Conservation (phyloP, 495 filamentous ascomycete genomes). For the Xylaria grammica region DNA sequence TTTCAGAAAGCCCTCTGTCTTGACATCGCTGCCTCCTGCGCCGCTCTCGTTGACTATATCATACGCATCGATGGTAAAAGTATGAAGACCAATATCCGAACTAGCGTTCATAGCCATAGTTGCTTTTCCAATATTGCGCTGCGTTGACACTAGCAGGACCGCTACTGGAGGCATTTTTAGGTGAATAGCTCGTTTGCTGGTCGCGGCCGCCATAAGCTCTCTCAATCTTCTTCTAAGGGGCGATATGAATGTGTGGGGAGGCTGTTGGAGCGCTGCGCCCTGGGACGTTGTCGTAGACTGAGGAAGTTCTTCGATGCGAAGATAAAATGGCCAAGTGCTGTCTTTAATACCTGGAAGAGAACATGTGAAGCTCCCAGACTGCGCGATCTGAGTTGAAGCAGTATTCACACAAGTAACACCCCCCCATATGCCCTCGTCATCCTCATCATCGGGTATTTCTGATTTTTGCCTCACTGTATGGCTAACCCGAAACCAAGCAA, state of each 20-base stretch:
- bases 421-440: slow-evolving; percentile 74
- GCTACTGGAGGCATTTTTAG: slow-evolving; percentile 86
- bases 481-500: slow-evolving; percentile 89
- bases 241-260: slow-evolving; percentile 58
- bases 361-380: slow-evolving; percentile 81
- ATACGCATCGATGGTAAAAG: slow-evolving; percentile 87
- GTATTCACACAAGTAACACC: slow-evolving; percentile 84
- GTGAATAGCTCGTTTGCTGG: slow-evolving; percentile 83
- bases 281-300: slow-evolving; percentile 41
- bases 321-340: slow-evolving; percentile 85
- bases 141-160: slow-evolving; percentile 85
- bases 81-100: slow-evolving; percentile 86
- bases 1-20: slow-evolving; percentile 88
- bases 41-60: slow-evolving; percentile 91
- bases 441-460: slow-evolving; percentile 49
- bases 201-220: slow-evolving; percentile 86
- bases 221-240: slow-evolving; percentile 76
- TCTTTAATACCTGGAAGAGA: slow-evolving; percentile 73
- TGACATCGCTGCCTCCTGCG: slow-evolving; percentile 84
- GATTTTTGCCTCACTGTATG: slow-evolving; percentile 68
- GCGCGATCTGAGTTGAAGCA: slow-evolving; percentile 81
- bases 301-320: slow-evolving; percentile 68
- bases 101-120: slow-evolving; percentile 77
- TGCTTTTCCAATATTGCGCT: slow-evolving; percentile 89
- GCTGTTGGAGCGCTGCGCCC: slow-evolving; percentile 44